Conservation (phyloP, 2,329 filamentous ascomycete species). For the Phyllosticta citrichinensis region DNA sequence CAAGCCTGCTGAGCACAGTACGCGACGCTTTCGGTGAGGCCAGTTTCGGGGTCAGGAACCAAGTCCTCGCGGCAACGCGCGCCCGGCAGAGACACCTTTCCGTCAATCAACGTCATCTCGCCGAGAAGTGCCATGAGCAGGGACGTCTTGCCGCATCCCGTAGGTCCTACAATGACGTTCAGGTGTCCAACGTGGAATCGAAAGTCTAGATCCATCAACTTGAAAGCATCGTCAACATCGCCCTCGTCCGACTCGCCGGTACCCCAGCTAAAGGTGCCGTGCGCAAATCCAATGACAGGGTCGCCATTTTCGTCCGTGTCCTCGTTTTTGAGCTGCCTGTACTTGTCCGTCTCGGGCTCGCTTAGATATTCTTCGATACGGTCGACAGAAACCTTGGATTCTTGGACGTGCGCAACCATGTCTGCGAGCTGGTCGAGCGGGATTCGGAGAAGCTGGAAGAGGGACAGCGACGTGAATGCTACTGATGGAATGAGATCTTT, state of each 20-base stretch:
- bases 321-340: slow-evolving; percentile 65
- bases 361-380: slow-evolving; percentile 89
- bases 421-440: slow-evolving; percentile 93
- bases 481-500: slow-evolving; percentile 85
- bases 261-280: slow-evolving; percentile 86
- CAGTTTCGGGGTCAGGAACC: slow-evolving; percentile 68
- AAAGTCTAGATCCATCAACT: slow-evolving; percentile 72
- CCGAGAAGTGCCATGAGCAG: slow-evolving; percentile 91
- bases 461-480: slow-evolving; percentile 89
- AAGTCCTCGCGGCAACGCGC: slow-evolving; percentile 80
- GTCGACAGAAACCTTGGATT: slow-evolving; percentile 92
- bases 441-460: slow-evolving; percentile 88
- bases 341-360: slow-evolving; percentile 95
- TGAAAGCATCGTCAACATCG: slow-evolving; percentile 55
- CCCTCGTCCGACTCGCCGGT: slow-evolving; percentile 42
- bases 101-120: slow-evolving; percentile 83
- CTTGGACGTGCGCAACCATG: slow-evolving; percentile 97
- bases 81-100: slow-evolving; percentile 75
- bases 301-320: slow-evolving; percentile 59
- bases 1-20: slow-evolving; percentile 96
- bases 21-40: slow-evolving; percentile 81
- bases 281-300: slow-evolving; percentile 70
- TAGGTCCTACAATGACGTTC: slow-evolving; percentile 87
- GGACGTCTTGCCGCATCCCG: slow-evolving; percentile 91
- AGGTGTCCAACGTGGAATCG: slow-evolving; percentile 77